Evolutionary conservation across 192 early-diverging fungal species (phyloP), one percentile per base, ranked within the genome.

Genomic region (Phlyctochytrium bullatum): DNA sequence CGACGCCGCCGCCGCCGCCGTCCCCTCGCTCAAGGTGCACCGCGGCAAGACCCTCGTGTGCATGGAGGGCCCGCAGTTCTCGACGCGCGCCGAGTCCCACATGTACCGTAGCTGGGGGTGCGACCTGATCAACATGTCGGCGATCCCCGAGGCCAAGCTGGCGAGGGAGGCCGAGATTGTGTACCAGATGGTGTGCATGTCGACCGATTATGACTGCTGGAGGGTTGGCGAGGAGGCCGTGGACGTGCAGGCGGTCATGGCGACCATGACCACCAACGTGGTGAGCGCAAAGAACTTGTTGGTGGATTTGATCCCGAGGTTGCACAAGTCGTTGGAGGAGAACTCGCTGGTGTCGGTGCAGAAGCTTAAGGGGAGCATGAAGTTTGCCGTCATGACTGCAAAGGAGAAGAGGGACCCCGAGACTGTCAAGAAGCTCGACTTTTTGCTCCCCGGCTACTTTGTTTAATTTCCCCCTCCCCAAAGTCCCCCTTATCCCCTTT

Each of bases 21-120:
- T 70, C 50, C 80, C 66, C n/a, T 76, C 79, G 14, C 85, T 88
- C 17, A 80, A 62, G n/a, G 76, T 97, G 52, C 96, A 97, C 78
- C 63, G 68, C 20, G 74, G 86, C 66, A 95, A 94, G 75, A 97
- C 95, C 1, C 84, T 90, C 20, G 83, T 99, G 32, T 96, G 93
- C 83, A 98, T 98, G 94, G 96, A 98, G 78, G 97, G 97, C 25
- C 96, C 97, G 53, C 90, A 91, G 10, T 99, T 99, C 85, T 95
- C 92, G 25, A 99, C 97, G 27, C 86, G 94, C 58, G 96, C 96
- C 32, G 97, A 99, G 78, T 97, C 94, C 2, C 82, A 96, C 73
- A 78, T 99, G 84, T 99, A 99, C 84, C 88, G 97, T 30, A 73
- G 88, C 32, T 96, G 92, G 90, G 95, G 93, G 64, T 88, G 86